Conservation (phyloP, 225 moss, liverwort and hornwort genomes). For the Climacium dendroides region DNA sequence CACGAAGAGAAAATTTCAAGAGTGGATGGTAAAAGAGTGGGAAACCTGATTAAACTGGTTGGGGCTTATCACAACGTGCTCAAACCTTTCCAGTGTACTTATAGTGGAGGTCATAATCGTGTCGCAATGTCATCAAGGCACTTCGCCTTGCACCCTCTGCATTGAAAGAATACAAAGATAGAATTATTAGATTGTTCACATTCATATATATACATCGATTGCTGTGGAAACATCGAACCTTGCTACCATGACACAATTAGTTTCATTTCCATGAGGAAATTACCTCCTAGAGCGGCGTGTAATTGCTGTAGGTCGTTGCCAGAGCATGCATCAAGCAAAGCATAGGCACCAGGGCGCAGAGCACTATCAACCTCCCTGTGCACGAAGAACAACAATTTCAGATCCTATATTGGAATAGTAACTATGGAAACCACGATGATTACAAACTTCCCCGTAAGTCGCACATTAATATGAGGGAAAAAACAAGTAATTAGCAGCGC, state of each 20-base stretch:
- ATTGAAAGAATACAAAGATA: neutral
- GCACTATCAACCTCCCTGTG: conserved; percentile 84
- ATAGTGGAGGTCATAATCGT: conserved; percentile 73
- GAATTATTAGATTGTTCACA: neutral
- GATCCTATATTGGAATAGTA: neutral
- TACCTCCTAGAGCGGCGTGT: conserved; percentile 87
- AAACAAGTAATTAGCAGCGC: neutral
- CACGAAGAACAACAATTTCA: neutral
- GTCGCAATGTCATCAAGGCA: conserved; percentile 67
- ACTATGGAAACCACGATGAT: neutral
- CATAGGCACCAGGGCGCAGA: conserved; percentile 75
- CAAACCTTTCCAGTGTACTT: conserved; percentile 93
- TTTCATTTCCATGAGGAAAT: neutral
- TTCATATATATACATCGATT: neutral
- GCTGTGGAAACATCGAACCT: neutral
- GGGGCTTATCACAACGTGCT: neutral
- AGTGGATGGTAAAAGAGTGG: neutral
- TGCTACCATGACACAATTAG: neutral
- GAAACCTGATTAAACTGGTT: neutral
- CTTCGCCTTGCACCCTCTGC: conserved; percentile 90
- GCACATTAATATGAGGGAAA: neutral
- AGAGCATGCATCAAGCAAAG: conserved; percentile 81
- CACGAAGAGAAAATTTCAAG: neutral
- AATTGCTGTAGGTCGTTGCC: conserved; percentile 86
- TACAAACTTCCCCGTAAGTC: neutral